Base-by-base conservation (phyloP, 257 asterid species). In the Leptodermis oblonga region DNA sequence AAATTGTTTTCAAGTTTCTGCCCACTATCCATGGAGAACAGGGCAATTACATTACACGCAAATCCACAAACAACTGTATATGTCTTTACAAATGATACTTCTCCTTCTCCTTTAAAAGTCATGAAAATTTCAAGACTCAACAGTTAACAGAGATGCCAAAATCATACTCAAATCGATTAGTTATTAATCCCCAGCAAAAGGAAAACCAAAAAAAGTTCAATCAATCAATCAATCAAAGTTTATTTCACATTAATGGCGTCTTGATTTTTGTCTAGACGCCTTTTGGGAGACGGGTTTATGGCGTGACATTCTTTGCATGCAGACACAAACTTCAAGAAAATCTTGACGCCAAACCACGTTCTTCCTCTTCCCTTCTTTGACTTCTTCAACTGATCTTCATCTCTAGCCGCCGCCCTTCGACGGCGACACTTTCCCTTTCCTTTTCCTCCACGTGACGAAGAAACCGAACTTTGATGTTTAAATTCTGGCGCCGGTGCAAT, bases 291-390 rank as follows among this genome's bases (percentile, higher is more conserved):
- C 28, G 95, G 83, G 30, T 76, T 73, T 13, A 92, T 84, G 39
- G 96, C 96, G 64, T 92, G 97, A 23, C 96, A 92, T 70, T 89
- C 88, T 74, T 81, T 78, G 85, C 97, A 92, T 61, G 92, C 78
- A 0, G 88, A 82, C 10, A 87, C 79, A 11, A 89, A 70, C 30
- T 86, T 61, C 73, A 71, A 82, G 67, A 91, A 75, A 48, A 91
- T 22, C 65, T 80, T 79, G 78, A 62, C 41, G 22, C 90, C 83
- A 70, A 82, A 76, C 87, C 89, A 83, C 26, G 80, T 55, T 41
- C 70, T 52, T 11, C 7, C 17, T 69, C 34, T 22, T 15, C 33
- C 36, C 62, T 67, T 76, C 67, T 53, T 82, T 56, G 80, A 28
- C 31, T 80, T 81, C 31, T 80, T 81, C 48, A 69, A 9, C 43